A percentile compares a stretch with the other conserved stretches of the same genome.
These are phyloP conservation scores for Oryza glaberrima DNA, from an alignment of 176 grass and related monocot genomes.

Conservation along the genomic window DNA sequence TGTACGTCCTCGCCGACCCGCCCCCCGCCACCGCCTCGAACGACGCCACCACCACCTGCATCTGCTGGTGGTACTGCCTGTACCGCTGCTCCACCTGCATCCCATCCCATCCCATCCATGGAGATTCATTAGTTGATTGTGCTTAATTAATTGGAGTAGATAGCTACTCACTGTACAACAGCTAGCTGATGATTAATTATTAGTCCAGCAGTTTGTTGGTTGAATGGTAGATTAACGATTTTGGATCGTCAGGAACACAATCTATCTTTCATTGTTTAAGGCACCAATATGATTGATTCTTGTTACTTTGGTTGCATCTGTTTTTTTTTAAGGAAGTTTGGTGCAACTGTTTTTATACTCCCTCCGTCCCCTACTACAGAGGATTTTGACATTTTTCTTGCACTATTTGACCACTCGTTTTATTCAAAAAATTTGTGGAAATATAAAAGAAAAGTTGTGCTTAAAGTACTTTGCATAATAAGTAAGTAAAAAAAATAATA, in stretches of 20 bases:
- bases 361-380: too few species aligned
- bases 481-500: too few species aligned
- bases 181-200: not conserved
- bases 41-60: conserved; percentile 73
- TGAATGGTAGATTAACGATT: not conserved
- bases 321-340: not conserved
- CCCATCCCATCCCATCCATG: not conserved
- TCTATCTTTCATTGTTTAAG: not conserved
- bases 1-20: conserved; percentile 84
- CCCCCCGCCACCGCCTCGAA: conserved; percentile 73
- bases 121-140: not conserved
- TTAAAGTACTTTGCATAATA: too few species aligned
- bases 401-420: too few species aligned
- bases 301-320: not conserved
- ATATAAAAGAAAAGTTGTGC: too few species aligned
- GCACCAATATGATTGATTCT: not conserved
- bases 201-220: not conserved
- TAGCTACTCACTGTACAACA: too few species aligned
- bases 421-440: too few species aligned
- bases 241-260: not conserved
- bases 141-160: not conserved
- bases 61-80: conserved; percentile 96
- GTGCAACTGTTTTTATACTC: not conserved
- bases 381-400: too few species aligned
- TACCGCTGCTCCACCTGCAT: conserved; percentile 95